Percentiles rank a stretch among this genome's conserved stretches.
These are phyloP conservation scores for Anastatica hierochuntica DNA, from an alignment of 345 rosid genomes.

Conservation along the genomic window DNA sequence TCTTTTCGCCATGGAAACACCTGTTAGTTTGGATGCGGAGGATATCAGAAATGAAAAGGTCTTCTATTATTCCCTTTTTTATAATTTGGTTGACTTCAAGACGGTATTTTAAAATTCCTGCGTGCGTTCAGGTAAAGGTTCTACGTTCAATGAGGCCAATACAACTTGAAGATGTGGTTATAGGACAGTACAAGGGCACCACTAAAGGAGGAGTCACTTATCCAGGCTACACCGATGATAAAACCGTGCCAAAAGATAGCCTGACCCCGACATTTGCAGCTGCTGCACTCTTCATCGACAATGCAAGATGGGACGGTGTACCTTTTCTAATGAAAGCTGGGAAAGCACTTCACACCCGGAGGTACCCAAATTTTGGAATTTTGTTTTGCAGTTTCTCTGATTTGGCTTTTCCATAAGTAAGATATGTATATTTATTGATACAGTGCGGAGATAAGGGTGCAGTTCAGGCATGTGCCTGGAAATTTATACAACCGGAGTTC, in stretches of 20 bases:
- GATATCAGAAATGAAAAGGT: conserved; percentile 98
- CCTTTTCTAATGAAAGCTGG: conserved; percentile 98
- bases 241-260: conserved; percentile 76
- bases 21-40: conserved; percentile 97
- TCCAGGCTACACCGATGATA: conserved; percentile 82
- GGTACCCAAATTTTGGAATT: conserved; percentile 16
- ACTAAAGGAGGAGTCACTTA: conserved; percentile 63
- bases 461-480: conserved; percentile 92
- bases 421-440: not conserved
- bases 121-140: conserved; percentile 65
- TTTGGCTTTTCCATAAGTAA: not conserved
- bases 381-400: not conserved
- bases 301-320: conserved; percentile 98
- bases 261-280: conserved; percentile 97
- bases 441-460: conserved; percentile 98
- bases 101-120: not conserved
- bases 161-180: conserved; percentile 60
- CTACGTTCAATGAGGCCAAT: conserved; percentile 90
- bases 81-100: not conserved
- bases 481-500: conserved; percentile 61
- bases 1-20: conserved; percentile 97
- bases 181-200: conserved; percentile 88
- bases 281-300: conserved; percentile 89
- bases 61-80: not conserved
- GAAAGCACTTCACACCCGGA: conserved; percentile 70